These are phyloP conservation scores for Coprinopsis cinerea DNA, from an alignment of 768 basidiomycete species.

Conservation along the genomic window DNA sequence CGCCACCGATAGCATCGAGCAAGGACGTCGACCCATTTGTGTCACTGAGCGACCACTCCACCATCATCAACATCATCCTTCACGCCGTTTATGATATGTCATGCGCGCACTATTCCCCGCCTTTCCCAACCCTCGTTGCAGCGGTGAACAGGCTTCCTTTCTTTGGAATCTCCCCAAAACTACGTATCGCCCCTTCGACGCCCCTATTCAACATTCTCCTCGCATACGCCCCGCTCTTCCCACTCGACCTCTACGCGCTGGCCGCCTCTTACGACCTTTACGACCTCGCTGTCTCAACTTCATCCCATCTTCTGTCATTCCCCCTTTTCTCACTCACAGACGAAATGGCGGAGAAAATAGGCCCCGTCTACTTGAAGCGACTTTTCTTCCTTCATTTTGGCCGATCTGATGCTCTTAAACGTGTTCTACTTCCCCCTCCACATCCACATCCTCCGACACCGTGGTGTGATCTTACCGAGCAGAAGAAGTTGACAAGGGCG, in stretches of 20 bases:
- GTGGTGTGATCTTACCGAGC: constrained; percentile 65
- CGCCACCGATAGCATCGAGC: constrained; percentile 25
- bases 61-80: constrained; percentile 64
- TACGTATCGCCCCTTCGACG: constrained; percentile 42
- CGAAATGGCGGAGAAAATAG: constrained; percentile 62
- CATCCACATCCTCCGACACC: constrained; percentile 68
- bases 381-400: constrained; percentile 83
- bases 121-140: constrained; percentile 49
- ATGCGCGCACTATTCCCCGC: constrained; percentile 68
- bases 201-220: constrained; percentile 58
- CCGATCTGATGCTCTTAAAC: constrained; percentile 75
- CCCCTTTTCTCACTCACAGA: constrained; percentile 65
- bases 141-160: constrained; percentile 50
- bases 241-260: constrained; percentile 68
- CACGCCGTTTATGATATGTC: constrained; percentile 70
- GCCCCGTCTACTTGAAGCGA: constrained; percentile 71
- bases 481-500: constrained; percentile 73
- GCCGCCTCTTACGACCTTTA: constrained; percentile 62
- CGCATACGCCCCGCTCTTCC: constrained; percentile 59
- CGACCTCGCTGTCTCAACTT: constrained; percentile 70
- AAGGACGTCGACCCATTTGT: constrained; percentile 50
- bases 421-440: constrained; percentile 69
- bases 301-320: constrained; percentile 69
- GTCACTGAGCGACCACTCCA: constrained; percentile 52
- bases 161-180: constrained; percentile 55